Evolutionary conservation across 1,139 yeast genomes (phyloP).

Genomic region (Zygosaccharomyces sapae): DNA sequence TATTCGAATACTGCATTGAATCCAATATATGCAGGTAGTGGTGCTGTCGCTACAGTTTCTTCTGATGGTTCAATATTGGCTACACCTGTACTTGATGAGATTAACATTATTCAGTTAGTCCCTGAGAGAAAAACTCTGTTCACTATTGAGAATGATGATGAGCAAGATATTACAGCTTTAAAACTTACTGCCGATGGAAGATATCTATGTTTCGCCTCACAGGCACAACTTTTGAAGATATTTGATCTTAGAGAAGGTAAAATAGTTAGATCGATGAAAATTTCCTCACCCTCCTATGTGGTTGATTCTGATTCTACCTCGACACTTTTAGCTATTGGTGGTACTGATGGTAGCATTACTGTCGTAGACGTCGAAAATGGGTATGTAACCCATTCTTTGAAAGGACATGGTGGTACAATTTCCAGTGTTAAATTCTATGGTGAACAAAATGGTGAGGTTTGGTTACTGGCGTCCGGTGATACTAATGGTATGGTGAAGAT

Average conservation of each 20-base stretch:
- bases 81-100: constrained; percentile 74
- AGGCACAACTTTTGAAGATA: constrained; percentile 75
- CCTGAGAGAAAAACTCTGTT: constrained; percentile 51
- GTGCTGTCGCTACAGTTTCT: constrained; percentile 68
- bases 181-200: constrained; percentile 73
- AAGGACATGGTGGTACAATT: constrained; percentile 93
- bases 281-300: constrained; percentile 78
- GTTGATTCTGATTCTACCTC: constrained; percentile 76
- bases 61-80: constrained; percentile 66
- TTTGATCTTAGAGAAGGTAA: constrained; percentile 43
- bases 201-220: constrained; percentile 68
- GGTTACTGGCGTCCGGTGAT: constrained; percentile 85
- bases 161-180: constrained; percentile 63
- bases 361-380: constrained; percentile 93
- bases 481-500: constrained; percentile 78
- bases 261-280: constrained; percentile 51
- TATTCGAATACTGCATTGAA: constrained; percentile 47
- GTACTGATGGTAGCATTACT: constrained; percentile 87
- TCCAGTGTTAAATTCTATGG: constrained; percentile 75
- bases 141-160: constrained; percentile 80
- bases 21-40: constrained; percentile 79
- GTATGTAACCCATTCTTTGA: constrained; percentile 79
- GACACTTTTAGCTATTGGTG: constrained; percentile 86
- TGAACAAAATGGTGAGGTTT: constrained; percentile 59
- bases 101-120: constrained; percentile 60